Evolutionary conservation across 768 basidiomycete species (phyloP), one percentile per base, ranked within the genome.

Genomic region (Pisolithus sp.): DNA sequence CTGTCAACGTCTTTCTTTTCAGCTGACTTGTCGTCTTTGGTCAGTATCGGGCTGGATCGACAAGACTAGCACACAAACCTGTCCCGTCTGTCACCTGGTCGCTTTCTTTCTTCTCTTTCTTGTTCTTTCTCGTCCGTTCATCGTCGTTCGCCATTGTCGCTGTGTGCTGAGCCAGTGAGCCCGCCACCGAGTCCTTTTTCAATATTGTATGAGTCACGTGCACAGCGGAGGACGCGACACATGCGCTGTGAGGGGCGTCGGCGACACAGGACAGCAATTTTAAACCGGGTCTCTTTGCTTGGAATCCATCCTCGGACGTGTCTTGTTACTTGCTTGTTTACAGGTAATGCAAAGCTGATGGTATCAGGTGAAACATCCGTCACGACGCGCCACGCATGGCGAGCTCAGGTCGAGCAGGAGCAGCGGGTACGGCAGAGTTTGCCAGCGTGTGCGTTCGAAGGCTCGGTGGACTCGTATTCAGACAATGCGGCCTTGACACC

Each of bases 1-100:
- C 71, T 74, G 62, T 73, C 74, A 46, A 71, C 69, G 46, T 69
- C 69, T 49, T 63, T 67, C 59, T 66, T 68, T 45, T 55, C 59
- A 37, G 37, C 53, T 54, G 48, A 51, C 39, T 55, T 54, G 40
- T 44, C 51, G 39, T 49, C 31, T 30, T 36, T 20, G 38, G 56
- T 62, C 40, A 60, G 46, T 30, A 49, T 20, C 30, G 12, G 30
- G 42, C 21, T 20, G 26, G 21, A 20, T 31, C 28, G 31, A 26
- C 38, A 23, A 20, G 31, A 15, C 15, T n/a, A 15, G 6, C 15
- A 18, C 21, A 56, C 57, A 37, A 39, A 68, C 69, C 57, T 65
- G 62, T 54, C 66, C 63, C 28, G 30, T 51, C 50, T 34, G 18
- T 47, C 50, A 43, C 7, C 38, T 38, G 37, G 21, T 56, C 52